A percentile compares a stretch with the other conserved stretches of the same genome.
phyloP scores from a whole-genome alignment of 805 yeast genomes.

The Candida krabiensis region DNA sequence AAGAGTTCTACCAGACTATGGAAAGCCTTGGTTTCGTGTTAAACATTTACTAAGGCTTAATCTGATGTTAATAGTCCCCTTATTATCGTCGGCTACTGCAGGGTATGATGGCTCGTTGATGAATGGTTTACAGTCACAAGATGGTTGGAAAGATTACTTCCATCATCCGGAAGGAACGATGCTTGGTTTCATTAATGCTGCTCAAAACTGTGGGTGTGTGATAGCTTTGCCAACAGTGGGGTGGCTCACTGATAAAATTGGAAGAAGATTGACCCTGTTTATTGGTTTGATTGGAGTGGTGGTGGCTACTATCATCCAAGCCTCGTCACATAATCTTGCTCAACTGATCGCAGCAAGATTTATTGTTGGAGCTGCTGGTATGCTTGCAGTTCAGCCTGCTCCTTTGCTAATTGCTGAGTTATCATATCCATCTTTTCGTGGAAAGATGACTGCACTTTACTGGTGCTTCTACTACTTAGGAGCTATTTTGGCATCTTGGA shows the following conservation, averaged over 20 bases:
- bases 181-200: conserved; percentile 38
- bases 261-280: conserved; percentile 59
- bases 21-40: conserved; percentile 35
- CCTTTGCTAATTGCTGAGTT: conserved; percentile 53
- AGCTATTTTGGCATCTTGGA: conserved; percentile 48
- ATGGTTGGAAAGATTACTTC: conserved; percentile 37
- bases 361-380: conserved; percentile 48
- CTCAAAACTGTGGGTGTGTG: conserved; percentile 39
- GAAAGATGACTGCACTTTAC: conserved; percentile 43
- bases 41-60: conserved; percentile 41
- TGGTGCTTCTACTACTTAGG: conserved; percentile 49
- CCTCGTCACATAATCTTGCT: conserved; percentile 36
- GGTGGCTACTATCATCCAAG: conserved; percentile 56
- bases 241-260: conserved; percentile 46
- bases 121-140: conserved; percentile 45
- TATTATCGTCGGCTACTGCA: conserved; percentile 37
- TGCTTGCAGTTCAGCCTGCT: conserved; percentile 41
- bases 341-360: conserved; percentile 45
- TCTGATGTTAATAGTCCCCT: conserved; percentile 37
- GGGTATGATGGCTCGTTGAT: conserved; percentile 45
- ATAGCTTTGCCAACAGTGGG: conserved; percentile 25
- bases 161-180: conserved; percentile 32
- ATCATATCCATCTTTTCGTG: conserved; percentile 47
- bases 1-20: conserved; percentile 22
- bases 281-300: conserved; percentile 53